Evolutionary conservation across 2,329 filamentous ascomycete species (phyloP), one percentile per base, ranked within the genome.

Genomic region (Nemania sp.): DNA sequence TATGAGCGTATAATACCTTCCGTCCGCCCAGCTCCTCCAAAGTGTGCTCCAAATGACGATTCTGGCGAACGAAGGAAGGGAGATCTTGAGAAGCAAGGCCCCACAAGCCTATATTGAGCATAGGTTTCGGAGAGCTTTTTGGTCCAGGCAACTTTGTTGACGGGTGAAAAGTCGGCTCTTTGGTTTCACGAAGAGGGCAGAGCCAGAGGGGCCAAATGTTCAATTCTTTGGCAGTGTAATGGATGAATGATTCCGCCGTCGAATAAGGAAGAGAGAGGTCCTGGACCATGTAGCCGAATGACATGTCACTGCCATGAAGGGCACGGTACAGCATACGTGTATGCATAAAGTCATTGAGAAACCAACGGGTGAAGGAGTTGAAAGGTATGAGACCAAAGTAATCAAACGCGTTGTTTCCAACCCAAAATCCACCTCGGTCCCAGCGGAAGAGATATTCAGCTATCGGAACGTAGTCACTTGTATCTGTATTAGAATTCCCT

Each of bases 1-100:
- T 81, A 50, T 88, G 84, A 1, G 84, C 84, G 59, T 89, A 89
- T 1, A 89, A 71, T 76, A 83, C 87, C 69, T 88, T 88, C 74
- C 83, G 84, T 5, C 86, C 86, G 2, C 80, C 76, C 9, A 86
- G 74, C 22, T 80, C 77, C 6, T 76, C 75, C 0, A 88, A 74
- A 51, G 79, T 81, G 14, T 73, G 70, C 68, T 89, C 86, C 0
- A 89, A 72, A 0, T 74, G 75, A 1, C 83, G 77, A 66, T 89
- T 89, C 49, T 75, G 72, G 1, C 64, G 61, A 6, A 87, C 72
- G 46, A 80, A 82, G 6, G 75, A 70, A 2, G 73, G 66, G 2
- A 75, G 70, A 23, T 73, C 68, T 5, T 64, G 67, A 2, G 74
- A 70, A 0, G 75, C 70, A 2, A 73, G 73, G 0, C 83, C 82